phyloP scores from a whole-genome alignment of 169 alveolate species.

The Cyclospora cayetanensis region DNA sequence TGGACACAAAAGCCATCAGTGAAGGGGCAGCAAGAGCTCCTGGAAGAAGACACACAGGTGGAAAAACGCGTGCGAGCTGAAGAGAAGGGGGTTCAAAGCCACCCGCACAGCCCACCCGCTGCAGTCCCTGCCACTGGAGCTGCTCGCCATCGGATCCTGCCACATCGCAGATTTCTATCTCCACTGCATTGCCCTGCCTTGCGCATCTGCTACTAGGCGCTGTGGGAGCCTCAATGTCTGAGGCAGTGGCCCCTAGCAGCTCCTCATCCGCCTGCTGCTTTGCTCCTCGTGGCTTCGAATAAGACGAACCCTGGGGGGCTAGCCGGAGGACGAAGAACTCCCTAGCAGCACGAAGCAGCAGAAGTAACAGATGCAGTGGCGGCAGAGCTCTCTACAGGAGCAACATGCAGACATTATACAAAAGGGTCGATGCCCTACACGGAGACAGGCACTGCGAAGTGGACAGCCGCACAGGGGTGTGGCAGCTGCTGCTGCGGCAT shows the following conservation, averaged over 20 bases:
- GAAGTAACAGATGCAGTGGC: not conserved
- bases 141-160: constrained; percentile 19
- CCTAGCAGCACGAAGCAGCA: too few relatives aligned
- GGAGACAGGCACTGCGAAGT: not conserved
- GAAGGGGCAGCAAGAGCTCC: not conserved
- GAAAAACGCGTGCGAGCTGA: not conserved
- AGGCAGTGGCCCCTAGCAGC: not conserved
- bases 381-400: not conserved
- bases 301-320: too few relatives aligned
- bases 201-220: not conserved
- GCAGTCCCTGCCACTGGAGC: constrained; percentile 42
- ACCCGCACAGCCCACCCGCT: not conserved
- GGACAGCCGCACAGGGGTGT: not conserved
- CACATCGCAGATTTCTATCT: not conserved
- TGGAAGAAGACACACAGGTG: not conserved
- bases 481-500: not conserved
- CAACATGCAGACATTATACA: not conserved
- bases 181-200: not conserved
- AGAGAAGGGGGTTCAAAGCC: not conserved
- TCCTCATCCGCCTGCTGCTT: not conserved
- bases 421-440: not conserved
- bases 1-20: too few relatives aligned
- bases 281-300: not conserved
- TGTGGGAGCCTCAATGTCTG: not conserved
- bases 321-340: too few relatives aligned